Evolutionary conservation across 208 protist species (phyloP).

Genomic region (Wallacemonas rigidus): DNA sequence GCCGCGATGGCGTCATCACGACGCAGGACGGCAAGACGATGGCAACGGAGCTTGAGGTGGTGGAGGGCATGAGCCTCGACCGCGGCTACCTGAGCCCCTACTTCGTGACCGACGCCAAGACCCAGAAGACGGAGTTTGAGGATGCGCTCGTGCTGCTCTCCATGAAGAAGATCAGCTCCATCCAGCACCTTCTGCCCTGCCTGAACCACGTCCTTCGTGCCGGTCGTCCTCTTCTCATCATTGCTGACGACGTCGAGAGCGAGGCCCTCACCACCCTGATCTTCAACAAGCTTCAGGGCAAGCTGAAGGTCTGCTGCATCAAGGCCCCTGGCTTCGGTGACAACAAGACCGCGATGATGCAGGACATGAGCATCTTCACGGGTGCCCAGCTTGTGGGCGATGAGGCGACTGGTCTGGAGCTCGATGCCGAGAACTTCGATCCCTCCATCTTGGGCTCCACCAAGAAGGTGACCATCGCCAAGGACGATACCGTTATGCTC

Average conservation of each 20-base stretch:
- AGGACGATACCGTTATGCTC: conserved; percentile 98
- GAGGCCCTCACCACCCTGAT: conserved; percentile 95
- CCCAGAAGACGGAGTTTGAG: conserved; percentile 96
- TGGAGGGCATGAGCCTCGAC: conserved; percentile 98
- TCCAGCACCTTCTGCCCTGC: conserved; percentile 88
- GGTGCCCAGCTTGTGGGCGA: conserved; percentile 93
- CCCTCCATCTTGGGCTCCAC: conserved; percentile 63
- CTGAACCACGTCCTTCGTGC: conserved; percentile 89
- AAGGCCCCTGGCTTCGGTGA: conserved; percentile 99
- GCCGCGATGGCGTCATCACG: conserved; percentile 99
- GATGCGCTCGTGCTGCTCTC: conserved; percentile 95
- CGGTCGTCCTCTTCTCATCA: conserved; percentile 96
- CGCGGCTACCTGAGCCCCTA: conserved; percentile 98
- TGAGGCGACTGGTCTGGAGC: conserved; percentile 91
- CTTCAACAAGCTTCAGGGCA: conserved; percentile 89
- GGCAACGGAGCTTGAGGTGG: conserved; percentile 97
- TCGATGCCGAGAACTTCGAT: conserved; percentile 81
- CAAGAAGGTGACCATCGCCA: conserved; percentile 93
- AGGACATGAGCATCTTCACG: conserved; percentile 99
- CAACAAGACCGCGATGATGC: conserved; percentile 96
- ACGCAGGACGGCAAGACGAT: conserved; percentile 99
- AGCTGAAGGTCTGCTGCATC: conserved; percentile 91
- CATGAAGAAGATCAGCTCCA: conserved; percentile 95
- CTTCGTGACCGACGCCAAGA: conserved; percentile 99
- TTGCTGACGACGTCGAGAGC: conserved; percentile 98